A percentile compares a stretch with the other conserved stretches of the same genome.
These are phyloP conservation scores for Hebeloma cylindrosporum DNA, from an alignment of 768 basidiomycete genomes.

Conservation along the genomic window DNA sequence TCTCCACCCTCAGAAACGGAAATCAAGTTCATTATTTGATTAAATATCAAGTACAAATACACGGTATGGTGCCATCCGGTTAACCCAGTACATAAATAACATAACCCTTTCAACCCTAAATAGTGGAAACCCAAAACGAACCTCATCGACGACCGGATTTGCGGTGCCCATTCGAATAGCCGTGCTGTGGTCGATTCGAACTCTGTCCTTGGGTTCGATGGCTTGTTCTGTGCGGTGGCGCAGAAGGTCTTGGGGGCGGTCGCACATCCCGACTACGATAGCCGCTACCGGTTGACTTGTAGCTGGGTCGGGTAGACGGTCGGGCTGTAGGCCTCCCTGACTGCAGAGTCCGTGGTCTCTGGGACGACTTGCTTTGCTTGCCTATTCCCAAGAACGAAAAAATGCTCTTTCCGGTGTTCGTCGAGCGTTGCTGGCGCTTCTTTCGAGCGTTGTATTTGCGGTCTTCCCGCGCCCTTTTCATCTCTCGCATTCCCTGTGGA, in stretches of 20 bases:
- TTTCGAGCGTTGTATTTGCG: constrained; percentile 21
- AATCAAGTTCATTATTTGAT: too few species aligned
- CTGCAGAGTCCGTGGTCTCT: constrained; percentile 2
- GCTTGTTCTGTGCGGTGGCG: constrained; percentile 9
- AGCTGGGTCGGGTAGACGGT: constrained; percentile 9
- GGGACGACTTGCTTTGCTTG: constrained; percentile 3
- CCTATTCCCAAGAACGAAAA: constrained; percentile 26
- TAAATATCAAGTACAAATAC: too few species aligned
- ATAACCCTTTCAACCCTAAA: too few species aligned
- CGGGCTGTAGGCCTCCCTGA: constrained; percentile 3
- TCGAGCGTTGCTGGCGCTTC: constrained; percentile 20
- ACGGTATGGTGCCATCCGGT: background rate
- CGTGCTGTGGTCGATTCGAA: constrained; percentile 13
- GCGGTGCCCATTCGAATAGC: constrained; percentile 11
- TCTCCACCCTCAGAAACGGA: too few species aligned
- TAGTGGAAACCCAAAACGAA: background rate
- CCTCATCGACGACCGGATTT: constrained; percentile 17
- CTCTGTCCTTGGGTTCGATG: constrained; percentile 14
- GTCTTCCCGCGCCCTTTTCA: constrained; percentile 49
- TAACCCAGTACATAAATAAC: background rate
- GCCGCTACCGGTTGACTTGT: constrained; percentile 10
- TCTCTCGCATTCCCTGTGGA: constrained; percentile 64
- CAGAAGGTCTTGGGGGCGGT: constrained; percentile 16
- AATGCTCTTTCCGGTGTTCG: constrained; percentile 15
- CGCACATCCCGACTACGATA: constrained; percentile 11